phyloP scores from a whole-genome alignment of 108 stramenopile genomes.

The Cyclotella sp. region DNA sequence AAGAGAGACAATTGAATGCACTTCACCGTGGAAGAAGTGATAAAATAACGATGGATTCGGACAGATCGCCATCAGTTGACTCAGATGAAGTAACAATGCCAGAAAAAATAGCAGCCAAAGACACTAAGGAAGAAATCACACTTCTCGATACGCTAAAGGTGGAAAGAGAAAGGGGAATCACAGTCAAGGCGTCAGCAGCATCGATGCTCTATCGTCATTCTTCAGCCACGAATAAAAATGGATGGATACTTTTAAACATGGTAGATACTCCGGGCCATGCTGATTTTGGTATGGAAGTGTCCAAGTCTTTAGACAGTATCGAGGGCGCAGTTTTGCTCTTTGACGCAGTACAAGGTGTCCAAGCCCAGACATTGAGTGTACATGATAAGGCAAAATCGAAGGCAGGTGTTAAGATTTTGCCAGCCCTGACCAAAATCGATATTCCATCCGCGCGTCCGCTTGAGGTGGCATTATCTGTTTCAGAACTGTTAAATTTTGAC shows the following conservation, averaged over 20 bases:
- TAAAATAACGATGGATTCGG: background rate
- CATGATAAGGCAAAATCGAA: slow-evolving; percentile 86
- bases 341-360: slow-evolving; percentile 95
- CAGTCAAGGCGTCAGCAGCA: slow-evolving; percentile 97
- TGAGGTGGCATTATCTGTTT: slow-evolving; percentile 85
- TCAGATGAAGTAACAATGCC: slow-evolving; percentile 1
- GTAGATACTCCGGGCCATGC: slow-evolving; percentile 98
- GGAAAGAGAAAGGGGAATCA: slow-evolving; percentile 96
- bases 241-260: slow-evolving; percentile 88
- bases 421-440: slow-evolving; percentile 97
- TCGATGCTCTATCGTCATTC: slow-evolving; percentile 93
- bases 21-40: slow-evolving; percentile 27
- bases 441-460: slow-evolving; percentile 87
- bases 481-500: slow-evolving; percentile 88
- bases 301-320: slow-evolving; percentile 90
- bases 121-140: slow-evolving; percentile 84
- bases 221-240: slow-evolving; percentile 71
- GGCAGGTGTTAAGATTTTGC: slow-evolving; percentile 48
- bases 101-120: slow-evolving; percentile 9
- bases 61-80: slow-evolving; percentile 4
- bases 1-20: slow-evolving; percentile 67
- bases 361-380: slow-evolving; percentile 98
- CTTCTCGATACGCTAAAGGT: slow-evolving; percentile 95
- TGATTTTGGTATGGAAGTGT: slow-evolving; percentile 95
- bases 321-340: slow-evolving; percentile 95